Base-by-base conservation (phyloP, 345 rosid species). In the Salix purpurea region DNA sequence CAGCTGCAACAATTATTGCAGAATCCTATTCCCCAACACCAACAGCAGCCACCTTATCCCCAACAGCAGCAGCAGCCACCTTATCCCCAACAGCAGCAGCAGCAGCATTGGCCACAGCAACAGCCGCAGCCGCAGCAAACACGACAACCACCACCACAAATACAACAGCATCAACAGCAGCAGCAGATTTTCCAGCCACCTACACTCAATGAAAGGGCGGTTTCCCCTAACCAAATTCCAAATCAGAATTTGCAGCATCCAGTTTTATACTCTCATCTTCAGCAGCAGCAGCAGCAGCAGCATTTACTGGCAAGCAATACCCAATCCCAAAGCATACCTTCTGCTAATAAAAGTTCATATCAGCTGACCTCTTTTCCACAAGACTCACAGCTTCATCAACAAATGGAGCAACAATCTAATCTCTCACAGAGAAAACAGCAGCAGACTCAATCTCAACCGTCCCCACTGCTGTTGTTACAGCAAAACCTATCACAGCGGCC, bases 371-470 rank as follows among this genome's bases (percentile, higher is more conserved):
- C 91, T n/a, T 80, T 87, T 74, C 86, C 91, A 5, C 92, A 88
- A 84, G 98, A 94, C 40, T 28, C 85, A 4, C 90, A 87, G 78
- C 80, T 87, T 77, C 89, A 83, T 77, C 91, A 80, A 79, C 92
- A 85, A 81, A 82, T 83, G 70, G 98, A 92, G 77, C 94, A 89
- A 67, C 92, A 90, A 58, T 73, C 93, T 77, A 81, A 82, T 84
- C 87, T 84, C 68, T 72, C 83, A 54, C 89, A 87, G 78, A 90
- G 88, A 79, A 89, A 84, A 5, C 90, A 83, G 80, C 97, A 85
- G 77, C 97, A 90, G 84, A 71, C 94, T 74, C 90, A 84, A 72
- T 46, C 82, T 79, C 97, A 88, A 65, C 95, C 86, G 69, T 75
- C 92, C 64, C 77, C 91, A 14, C 56, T 86, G 71, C 90, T 85